A percentile compares a stretch with the other conserved stretches of the same genome.
Conservation (phyloP, 805 yeast species). For the Metschnikowia borealis region DNA sequence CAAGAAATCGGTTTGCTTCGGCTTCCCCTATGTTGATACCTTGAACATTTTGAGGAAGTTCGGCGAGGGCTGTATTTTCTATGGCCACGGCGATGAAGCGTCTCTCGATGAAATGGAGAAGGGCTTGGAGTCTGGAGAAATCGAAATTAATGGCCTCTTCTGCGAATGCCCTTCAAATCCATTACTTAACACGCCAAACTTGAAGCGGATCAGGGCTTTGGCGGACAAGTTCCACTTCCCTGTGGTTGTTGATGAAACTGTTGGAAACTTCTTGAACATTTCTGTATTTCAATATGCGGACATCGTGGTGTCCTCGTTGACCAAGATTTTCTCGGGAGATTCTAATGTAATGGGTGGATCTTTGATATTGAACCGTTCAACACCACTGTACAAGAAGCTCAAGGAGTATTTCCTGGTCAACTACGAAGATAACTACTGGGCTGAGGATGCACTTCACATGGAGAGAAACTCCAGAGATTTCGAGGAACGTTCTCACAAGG, state of each 20-base stretch:
- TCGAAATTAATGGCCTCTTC: conserved; percentile 66
- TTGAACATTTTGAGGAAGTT: conserved; percentile 79
- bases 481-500: conserved; percentile 52
- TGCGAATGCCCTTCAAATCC: conserved; percentile 97
- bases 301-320: conserved; percentile 78
- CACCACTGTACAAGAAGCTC: conserved; percentile 47
- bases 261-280: conserved; percentile 84
- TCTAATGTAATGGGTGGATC: conserved; percentile 96
- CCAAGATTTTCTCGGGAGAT: conserved; percentile 92
- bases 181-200: conserved; percentile 78
- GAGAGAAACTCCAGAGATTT: conserved; percentile 94
- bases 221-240: conserved; percentile 70
- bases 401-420: conserved; percentile 48
- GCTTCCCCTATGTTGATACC: conserved; percentile 95
- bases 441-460: conserved; percentile 86
- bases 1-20: conserved; percentile 82
- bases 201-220: conserved; percentile 57
- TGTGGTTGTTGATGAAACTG: conserved; percentile 89
- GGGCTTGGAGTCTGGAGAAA: conserved; percentile 51
- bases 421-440: conserved; percentile 79
- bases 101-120: conserved; percentile 63
- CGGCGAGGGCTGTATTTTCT: conserved; percentile 87
- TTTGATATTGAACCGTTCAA: conserved; percentile 67
- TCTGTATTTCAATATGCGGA: conserved; percentile 83
- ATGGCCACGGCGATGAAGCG: conserved; percentile 76